Conservation (phyloP, 148 eudicot genomes). For the Heliosperma pusillum region DNA sequence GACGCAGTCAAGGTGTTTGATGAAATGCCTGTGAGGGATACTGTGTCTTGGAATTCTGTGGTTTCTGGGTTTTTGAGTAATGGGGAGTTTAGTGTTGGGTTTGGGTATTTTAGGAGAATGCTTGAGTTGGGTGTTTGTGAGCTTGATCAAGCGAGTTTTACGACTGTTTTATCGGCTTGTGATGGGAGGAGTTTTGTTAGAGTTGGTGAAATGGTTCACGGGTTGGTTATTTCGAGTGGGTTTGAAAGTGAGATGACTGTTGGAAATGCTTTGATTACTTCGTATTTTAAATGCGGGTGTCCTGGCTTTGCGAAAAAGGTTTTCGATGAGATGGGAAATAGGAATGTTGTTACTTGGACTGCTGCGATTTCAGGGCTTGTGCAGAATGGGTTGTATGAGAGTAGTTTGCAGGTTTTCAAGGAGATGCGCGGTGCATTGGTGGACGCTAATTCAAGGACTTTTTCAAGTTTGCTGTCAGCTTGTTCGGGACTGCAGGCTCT, state of each 20-base stretch:
- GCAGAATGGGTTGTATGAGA: slow-evolving; percentile 46
- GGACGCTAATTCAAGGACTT: slow-evolving; percentile 63
- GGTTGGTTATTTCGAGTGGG: slow-evolving; percentile 47
- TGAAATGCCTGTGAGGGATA: slow-evolving; percentile 61
- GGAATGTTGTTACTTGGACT: slow-evolving; percentile 83
- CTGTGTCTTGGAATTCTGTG: slow-evolving; percentile 68
- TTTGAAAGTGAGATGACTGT: slow-evolving; percentile 46
- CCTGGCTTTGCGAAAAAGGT: slow-evolving; percentile 43
- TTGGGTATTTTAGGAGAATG: slow-evolving; percentile 50
- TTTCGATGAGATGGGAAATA: slow-evolving; percentile 51
- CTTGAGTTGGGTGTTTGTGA: slow-evolving; percentile 29
- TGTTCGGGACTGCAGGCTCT: slow-evolving; percentile 70
- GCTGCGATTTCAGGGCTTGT: slow-evolving; percentile 74
- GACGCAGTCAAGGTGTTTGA: slow-evolving; percentile 72
- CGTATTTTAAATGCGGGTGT: slow-evolving; percentile 52
- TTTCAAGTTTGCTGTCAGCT: slow-evolving; percentile 59
- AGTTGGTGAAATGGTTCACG: slow-evolving; percentile 51
- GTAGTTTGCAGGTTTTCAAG: slow-evolving; percentile 53
- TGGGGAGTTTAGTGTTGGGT: slow-evolving; percentile 43
- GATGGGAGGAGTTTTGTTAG: slow-evolving; percentile 29
- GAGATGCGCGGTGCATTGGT: slow-evolving; percentile 49
- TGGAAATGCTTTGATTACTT: slow-evolving; percentile 65
- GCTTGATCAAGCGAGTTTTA: slow-evolving; percentile 73
- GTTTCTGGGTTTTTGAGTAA: slow-evolving; percentile 50
- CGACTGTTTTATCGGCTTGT: slow-evolving; percentile 57